A percentile compares a stretch with the other conserved stretches of the same genome.
phyloP scores from a whole-genome alignment of 176 grass and related monocot genomes.

The Juncus effusus region DNA sequence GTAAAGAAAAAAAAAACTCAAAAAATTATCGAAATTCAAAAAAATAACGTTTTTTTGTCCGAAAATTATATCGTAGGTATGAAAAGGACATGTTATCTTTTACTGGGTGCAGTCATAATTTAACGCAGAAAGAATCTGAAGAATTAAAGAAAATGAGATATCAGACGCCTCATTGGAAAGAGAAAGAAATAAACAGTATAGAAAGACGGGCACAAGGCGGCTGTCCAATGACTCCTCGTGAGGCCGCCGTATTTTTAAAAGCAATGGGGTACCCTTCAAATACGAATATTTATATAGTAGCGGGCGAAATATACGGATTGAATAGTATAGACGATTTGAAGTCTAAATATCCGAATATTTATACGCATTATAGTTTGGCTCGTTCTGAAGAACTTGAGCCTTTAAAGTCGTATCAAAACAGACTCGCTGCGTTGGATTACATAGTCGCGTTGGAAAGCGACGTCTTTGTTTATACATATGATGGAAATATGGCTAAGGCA shows the following conservation, averaged over 20 bases:
- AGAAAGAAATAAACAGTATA: constrained; percentile 58
- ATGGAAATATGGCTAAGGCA: constrained; percentile 87
- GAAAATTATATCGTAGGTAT: constrained; percentile 37
- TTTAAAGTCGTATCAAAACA: constrained; percentile 45
- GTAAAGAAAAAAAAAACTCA: constrained; percentile 25
- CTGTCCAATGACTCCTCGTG: constrained; percentile 75
- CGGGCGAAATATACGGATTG: constrained; percentile 54
- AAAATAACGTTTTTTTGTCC: constrained; percentile 6
- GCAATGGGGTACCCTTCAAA: constrained; percentile 64
- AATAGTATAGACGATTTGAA: constrained; percentile 47
- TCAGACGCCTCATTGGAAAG: constrained; percentile 61
- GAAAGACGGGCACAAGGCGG: constrained; percentile 55
- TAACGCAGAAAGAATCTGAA: constrained; percentile 39
- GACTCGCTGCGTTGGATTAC: constrained; percentile 70
- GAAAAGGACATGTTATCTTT: constrained; percentile 91
- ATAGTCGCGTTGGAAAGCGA: constrained; percentile 56
- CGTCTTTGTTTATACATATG: constrained; percentile 67
- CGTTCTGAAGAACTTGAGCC: constrained; percentile 53
- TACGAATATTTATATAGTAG: constrained; percentile 65
- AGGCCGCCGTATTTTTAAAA: constrained; percentile 61
- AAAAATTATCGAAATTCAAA: constrained; percentile 15
- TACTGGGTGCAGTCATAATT: constrained; percentile 63
- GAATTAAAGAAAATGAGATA: constrained; percentile 56
- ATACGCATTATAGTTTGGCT: constrained; percentile 59
- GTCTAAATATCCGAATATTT: constrained; percentile 58